Base-by-base conservation (phyloP, 2,329 filamentous ascomycete species). In the Paecilomyces sp. region DNA sequence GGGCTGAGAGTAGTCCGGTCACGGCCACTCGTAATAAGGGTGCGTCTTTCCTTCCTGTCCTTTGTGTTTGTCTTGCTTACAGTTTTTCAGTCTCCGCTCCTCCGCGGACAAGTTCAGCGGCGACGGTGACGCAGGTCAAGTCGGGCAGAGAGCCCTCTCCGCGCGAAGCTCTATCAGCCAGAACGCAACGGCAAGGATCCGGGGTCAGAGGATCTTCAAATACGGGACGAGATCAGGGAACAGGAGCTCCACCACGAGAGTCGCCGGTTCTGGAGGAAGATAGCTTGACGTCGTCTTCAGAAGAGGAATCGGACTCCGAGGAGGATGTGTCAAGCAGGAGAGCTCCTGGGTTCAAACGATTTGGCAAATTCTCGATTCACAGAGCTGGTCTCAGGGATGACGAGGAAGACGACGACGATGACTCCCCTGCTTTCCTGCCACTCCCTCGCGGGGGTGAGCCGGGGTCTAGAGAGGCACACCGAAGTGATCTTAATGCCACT, bases 381-480 rank as follows among this genome's bases (percentile, higher is more conserved):
- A 70, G 68, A 25, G 65, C 68, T 1, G 64, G 71, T 47, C 58
- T 72, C 12, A 61, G 68, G 24, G 72, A 76, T 28, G 72, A 76
- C 3, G 76, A 76, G 22, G 72, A 78, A 15, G 76, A 78, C 25
- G 77, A 69, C 41, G 41, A 47, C 6, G 77, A 80, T 36, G 77
- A 79, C 22, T 70, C 77, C 0, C 78, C 77, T 0, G 76, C 78
- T 2, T 81, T 81, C 59, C 68, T 80, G 0, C 78, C 79, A 1
- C 66, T 80, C 22, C 64, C 68, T 4, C 67, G 69, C 2, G 67
- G 69, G 3, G 55, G 59, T 2, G 64, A 61, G 15, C 60, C 62
- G 11, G 22, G 61, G 11, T 59, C 64, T 2, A 64, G 62, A 15
- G 68, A 70, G 7, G 62, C 63, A 3, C 63, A 66, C 2, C 66